Evolutionary conservation across 2,329 filamentous ascomycete species (phyloP), one percentile per base, ranked within the genome.

Genomic region (Neofusicoccum parvum): DNA sequence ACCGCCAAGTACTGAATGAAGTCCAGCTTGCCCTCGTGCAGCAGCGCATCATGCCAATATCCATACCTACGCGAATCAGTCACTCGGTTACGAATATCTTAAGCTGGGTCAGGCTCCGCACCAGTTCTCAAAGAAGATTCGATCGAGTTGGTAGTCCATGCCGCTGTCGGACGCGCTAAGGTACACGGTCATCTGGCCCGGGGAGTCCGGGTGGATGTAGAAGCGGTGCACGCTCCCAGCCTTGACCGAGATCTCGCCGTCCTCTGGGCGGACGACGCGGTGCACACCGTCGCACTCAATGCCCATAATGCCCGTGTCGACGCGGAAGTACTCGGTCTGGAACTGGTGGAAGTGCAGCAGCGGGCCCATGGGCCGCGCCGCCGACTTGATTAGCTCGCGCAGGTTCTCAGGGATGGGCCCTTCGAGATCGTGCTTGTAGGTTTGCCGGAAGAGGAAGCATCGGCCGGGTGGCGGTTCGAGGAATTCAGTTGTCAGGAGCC

Each of bases 101-200:
- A 23, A 23, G 20, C 20, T 23, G 20, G 20, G 20, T 23, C 20
- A 23, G 20, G 20, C 20, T 23, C 20, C 20, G 20, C 20, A 23
- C 20, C 20, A 79, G 66, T 78, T 78, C 68, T 76, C 69, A 54
- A 78, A 78, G 63, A 78, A 79, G 10, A 75, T 62, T 15, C 68
- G 69, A 51, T 79, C 76, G 1, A 78, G 68, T 62, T 73, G 69
- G 54, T 71, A 78, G 37, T 70, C 68, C 50, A 70, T 68, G 17
- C 68, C 70, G 3, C 69, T 68, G 48, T 73, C 71, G 5, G 68
- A 68, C 3, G 70, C 73, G 51, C 68, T 72, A n/a, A 77, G 63
- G 39, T 69, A 46, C 17, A 72, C 58, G 36, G 49, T 67, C 23
- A 64, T 67, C 17, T 66, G 63, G 20, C 64, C 48, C 6, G 51